Conservation (phyloP, 495 filamentous ascomycete species). For the Pseudotulostoma volvatum region DNA sequence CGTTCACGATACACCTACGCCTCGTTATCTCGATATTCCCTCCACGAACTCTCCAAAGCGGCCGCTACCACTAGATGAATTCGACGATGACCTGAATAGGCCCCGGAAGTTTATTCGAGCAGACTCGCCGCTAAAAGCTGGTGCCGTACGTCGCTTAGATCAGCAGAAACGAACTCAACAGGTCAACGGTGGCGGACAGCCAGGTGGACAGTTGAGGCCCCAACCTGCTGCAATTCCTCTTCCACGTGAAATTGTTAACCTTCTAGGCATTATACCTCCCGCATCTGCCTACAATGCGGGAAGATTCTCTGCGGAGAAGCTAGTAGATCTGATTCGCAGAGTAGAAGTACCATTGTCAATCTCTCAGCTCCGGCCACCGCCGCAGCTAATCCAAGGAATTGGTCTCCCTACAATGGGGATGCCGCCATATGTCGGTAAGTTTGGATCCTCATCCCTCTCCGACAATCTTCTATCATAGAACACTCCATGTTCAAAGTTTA, state of each 20-base stretch:
- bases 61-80: constrained; percentile 49
- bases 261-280: constrained; percentile 68
- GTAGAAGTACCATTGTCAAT: constrained; percentile 44
- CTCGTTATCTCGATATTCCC: constrained; percentile 30
- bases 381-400: constrained; percentile 18
- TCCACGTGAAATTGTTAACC: constrained; percentile 64
- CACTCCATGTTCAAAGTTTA: too few relatives aligned
- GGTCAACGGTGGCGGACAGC: constrained; percentile 18
- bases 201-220: constrained; percentile 23
- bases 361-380: constrained; percentile 27
- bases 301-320: constrained; percentile 49
- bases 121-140: constrained; percentile 75
- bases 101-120: constrained; percentile 70
- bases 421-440: constrained; percentile 23
- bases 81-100: constrained; percentile 46
- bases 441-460: too few relatives aligned
- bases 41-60: constrained; percentile 63
- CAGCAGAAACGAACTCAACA: constrained; percentile 45
- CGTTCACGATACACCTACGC: constrained; percentile 37
- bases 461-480: too few relatives aligned
- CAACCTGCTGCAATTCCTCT: constrained; percentile 36
- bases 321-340: constrained; percentile 57
- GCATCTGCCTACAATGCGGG: constrained; percentile 52
- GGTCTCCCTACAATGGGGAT: constrained; percentile 9
- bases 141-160: constrained; percentile 64